These are phyloP conservation scores for Taphrina confusa DNA, from an alignment of 1,139 yeast genomes.

Conservation along the genomic window DNA sequence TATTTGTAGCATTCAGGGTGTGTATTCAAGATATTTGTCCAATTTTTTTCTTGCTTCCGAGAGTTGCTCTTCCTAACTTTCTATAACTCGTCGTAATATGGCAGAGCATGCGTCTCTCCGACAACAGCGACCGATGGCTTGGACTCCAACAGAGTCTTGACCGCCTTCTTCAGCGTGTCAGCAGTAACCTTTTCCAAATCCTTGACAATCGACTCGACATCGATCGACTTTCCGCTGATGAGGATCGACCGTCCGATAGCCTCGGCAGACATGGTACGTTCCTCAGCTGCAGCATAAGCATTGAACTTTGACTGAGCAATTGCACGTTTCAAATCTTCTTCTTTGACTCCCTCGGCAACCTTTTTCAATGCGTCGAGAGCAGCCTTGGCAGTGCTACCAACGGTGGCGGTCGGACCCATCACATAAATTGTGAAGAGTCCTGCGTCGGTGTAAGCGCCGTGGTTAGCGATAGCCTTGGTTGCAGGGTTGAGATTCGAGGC, in stretches of 20 bases:
- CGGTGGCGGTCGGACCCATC: constrained; percentile 59
- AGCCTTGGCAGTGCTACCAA: constrained; percentile 60
- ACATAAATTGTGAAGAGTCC: constrained; percentile 77
- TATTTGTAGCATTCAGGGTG: not conserved
- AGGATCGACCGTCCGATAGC: constrained; percentile 44
- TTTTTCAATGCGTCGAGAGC: constrained; percentile 47
- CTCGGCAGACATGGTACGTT: constrained; percentile 45
- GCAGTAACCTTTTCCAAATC: constrained; percentile 49
- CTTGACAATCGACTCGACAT: constrained; percentile 41
- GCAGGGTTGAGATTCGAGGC: constrained; percentile 45
- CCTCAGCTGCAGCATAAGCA: constrained; percentile 47
- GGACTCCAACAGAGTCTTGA: constrained; percentile 57
- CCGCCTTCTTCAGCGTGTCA: constrained; percentile 54
- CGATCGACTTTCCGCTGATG: constrained; percentile 41
- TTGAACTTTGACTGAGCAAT: constrained; percentile 52
- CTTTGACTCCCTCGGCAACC: constrained; percentile 42
- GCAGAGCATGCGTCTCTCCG: constrained; percentile 85
- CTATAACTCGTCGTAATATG: constrained; percentile 80
- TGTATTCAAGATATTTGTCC: no score
- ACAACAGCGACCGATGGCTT: constrained; percentile 84
- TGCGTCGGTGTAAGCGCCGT: constrained; percentile 73
- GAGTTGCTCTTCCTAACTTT: no score
- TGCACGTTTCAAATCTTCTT: constrained; percentile 52
- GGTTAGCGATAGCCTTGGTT: constrained; percentile 56
- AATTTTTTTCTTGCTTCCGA: no score